A percentile compares a stretch with the other conserved stretches of the same genome.
phyloP scores from a whole-genome alignment of 257 asterid genomes.

The Cynanchum wilfordii region DNA sequence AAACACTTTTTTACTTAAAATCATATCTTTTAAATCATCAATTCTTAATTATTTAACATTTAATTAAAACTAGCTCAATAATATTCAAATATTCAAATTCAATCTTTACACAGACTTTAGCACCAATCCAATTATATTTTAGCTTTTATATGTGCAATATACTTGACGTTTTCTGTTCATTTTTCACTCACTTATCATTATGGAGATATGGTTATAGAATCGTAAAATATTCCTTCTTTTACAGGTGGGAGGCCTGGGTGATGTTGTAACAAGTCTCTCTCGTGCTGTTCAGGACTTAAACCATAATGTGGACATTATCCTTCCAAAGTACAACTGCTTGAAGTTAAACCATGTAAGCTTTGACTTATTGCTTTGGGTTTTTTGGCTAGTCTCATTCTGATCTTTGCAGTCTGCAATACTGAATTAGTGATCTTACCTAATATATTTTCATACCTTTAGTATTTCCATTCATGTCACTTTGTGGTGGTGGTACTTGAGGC shows the following conservation, averaged over 20 bases:
- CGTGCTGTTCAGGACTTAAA: conserved; percentile 96
- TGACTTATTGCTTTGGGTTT: conserved; percentile 10
- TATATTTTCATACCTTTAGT: not conserved
- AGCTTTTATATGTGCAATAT: not conserved
- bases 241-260: conserved; percentile 99
- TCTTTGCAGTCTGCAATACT: conserved; percentile 9
- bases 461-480: not conserved
- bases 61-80: too few species aligned
- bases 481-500: not conserved
- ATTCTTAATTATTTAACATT: too few species aligned
- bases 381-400: conserved; percentile 13
- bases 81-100: too few species aligned
- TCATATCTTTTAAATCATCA: too few species aligned
- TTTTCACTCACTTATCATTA: not conserved
- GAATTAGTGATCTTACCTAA: not conserved
- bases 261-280: conserved; percentile 98
- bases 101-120: too few species aligned
- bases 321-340: conserved; percentile 92
- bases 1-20: too few species aligned
- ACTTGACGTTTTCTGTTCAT: not conserved
- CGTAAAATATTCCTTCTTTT: conserved; percentile 16
- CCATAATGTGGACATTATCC: conserved; percentile 78
- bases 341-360: conserved; percentile 60
- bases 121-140: too few species aligned
- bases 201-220: not conserved